Evolutionary conservation across 495 filamentous ascomycete genomes (phyloP), one percentile per base, ranked within the genome.

Genomic region (Annulohypoxylon bovei): DNA sequence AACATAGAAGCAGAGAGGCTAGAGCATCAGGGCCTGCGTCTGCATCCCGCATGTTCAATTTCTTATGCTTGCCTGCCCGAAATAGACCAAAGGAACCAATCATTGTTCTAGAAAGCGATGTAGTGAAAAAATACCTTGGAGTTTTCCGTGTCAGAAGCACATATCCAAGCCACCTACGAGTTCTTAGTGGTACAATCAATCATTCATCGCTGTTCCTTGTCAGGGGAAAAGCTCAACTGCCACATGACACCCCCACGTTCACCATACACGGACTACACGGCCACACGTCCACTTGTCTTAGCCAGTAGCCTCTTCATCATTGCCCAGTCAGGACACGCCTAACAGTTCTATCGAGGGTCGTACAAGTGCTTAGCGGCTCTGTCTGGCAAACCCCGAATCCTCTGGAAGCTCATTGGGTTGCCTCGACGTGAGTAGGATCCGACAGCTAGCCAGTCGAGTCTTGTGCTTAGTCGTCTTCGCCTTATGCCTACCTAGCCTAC

Each of bases 181-280:
- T 64, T 39, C 30, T 18, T 55, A 33, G 32, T 64, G 58, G 69
- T 67, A 63, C 62, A 67, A 33, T 71, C 59, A 67, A 71, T 58
- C 58, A 71, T 49, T 46, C 53, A 33, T 67, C 62, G 20, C 63
- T 20, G 22, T 40, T 52, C 57, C 56, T 57, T 42, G 55, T 9
- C 44, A 39, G 35, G 62, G 57, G 56, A 30, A 65, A 72, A 68
- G 28, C 47, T 65, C 23, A 42, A 16, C 37, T 55, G 59, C 49
- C 69, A 60, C 69, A 49, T 68, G 65, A 68, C 62, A 56, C 70
- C 70, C 70, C n/a, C n/a, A n/a, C 4, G n/a, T 42, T 6, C 39
- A 7, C 12, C 16, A 42, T 42, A 16, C 5, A 6, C 12, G 39
- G 39, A 5, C 39, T 42, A 42, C 39, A 42, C n/a, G 39, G 39